Evolutionary conservation across 2,329 filamentous ascomycete species (phyloP).

Genomic region (Thyridium curvatum): DNA sequence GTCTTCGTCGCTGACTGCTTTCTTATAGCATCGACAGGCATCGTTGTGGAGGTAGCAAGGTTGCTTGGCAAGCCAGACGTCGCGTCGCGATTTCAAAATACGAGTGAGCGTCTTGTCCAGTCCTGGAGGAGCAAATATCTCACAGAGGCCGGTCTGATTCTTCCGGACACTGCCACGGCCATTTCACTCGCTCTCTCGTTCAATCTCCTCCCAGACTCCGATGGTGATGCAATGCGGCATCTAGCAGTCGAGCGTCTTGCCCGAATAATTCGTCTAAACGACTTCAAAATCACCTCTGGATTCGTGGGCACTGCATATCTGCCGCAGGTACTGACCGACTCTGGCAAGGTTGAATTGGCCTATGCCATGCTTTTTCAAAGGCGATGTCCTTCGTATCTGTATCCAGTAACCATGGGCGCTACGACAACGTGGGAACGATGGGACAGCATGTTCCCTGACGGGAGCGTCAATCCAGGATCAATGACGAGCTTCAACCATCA

Average conservation of each 20-base stretch:
- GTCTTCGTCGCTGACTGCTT: slow-evolving; percentile 29
- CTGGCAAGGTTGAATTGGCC: slow-evolving; percentile 33
- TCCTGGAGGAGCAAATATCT: slow-evolving; percentile 20
- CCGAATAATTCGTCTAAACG: slow-evolving; percentile 35
- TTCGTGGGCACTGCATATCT: slow-evolving; percentile 19
- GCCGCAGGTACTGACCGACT: slow-evolving; percentile 35
- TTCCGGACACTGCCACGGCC: slow-evolving; percentile 19
- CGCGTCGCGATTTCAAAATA: slow-evolving; percentile 11
- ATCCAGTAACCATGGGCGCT: slow-evolving; percentile 28
- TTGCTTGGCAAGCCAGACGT: slow-evolving; percentile 13
- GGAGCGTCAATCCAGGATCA: slow-evolving; percentile 25
- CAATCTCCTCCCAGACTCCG: slow-evolving; percentile 8
- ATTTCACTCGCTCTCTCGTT: slow-evolving; percentile 18
- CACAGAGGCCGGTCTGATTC: slow-evolving; percentile 9
- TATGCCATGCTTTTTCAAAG: slow-evolving; percentile 25
- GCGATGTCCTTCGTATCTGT: slow-evolving; percentile 26
- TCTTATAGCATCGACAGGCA: slow-evolving; percentile 23
- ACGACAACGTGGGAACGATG: slow-evolving; percentile 36
- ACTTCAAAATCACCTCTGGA: slow-evolving; percentile 28
- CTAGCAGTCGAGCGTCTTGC: slow-evolving; percentile 18
- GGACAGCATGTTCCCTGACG: slow-evolving; percentile 30
- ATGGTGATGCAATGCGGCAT: neutral
- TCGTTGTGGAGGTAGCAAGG: slow-evolving; percentile 16
- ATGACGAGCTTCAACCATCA: slow-evolving; percentile 38
- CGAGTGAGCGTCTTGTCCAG: slow-evolving; percentile 11